These are phyloP conservation scores for Trichoderma sp. DNA, from an alignment of 2,329 filamentous ascomycete species.

Conservation along the genomic window DNA sequence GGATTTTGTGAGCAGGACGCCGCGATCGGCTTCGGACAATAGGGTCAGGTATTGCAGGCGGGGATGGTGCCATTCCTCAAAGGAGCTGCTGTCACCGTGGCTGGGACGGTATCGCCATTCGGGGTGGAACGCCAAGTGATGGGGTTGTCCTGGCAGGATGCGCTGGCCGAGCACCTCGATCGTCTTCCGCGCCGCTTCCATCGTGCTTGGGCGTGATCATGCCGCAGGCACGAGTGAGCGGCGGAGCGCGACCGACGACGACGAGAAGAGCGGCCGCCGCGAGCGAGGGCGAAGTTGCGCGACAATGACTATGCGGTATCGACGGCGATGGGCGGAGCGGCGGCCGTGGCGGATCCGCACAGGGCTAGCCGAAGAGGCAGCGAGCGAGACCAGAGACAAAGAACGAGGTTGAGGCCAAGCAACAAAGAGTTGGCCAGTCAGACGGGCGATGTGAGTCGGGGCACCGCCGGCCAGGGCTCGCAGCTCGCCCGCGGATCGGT, in stretches of 20 bases:
- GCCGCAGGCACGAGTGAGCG: conserved; percentile 36
- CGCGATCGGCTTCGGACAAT: conserved; percentile 59
- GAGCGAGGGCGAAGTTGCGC: conserved; percentile 22
- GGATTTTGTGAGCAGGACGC: conserved; percentile 57
- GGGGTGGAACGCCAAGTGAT: conserved; percentile 54
- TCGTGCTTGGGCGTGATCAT: conserved; percentile 48
- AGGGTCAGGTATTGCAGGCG: conserved; percentile 60
- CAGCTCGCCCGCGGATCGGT: neutral
- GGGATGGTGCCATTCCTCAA: conserved; percentile 53
- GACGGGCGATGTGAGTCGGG: neutral
- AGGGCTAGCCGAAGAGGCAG: conserved; percentile 3
- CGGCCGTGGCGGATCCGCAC: neutral
- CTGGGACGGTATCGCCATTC: conserved; percentile 51
- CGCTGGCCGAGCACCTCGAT: conserved; percentile 55
- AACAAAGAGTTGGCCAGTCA: neutral
- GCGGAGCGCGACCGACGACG: conserved; percentile 32
- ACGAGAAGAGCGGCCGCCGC: conserved; percentile 26
- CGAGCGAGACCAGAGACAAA: conserved; percentile 8
- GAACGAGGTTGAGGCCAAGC: neutral
- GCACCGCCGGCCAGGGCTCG: conserved; percentile 5
- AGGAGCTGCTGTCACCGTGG: conserved; percentile 43
- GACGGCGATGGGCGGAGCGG: conserved; percentile 2
- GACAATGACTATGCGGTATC: conserved; percentile 28
- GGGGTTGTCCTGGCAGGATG: conserved; percentile 54
- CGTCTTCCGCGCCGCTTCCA: conserved; percentile 62